Evolutionary conservation across 1,139 yeast genomes (phyloP).

Genomic region (Candida neerlandica): DNA sequence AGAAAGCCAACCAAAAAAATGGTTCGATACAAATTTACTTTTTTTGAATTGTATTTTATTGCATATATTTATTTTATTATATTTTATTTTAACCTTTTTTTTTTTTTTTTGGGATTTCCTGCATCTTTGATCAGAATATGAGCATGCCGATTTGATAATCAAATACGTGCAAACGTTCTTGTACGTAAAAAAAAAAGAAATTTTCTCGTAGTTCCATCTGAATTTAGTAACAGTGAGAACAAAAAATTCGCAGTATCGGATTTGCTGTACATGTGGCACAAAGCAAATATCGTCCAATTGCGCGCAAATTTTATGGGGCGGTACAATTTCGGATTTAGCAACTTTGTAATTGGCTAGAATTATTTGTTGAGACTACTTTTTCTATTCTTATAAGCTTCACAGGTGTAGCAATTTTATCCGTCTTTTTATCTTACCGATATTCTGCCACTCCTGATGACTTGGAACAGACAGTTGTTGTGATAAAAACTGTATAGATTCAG

Average conservation of each 20-base stretch:
- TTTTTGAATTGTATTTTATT: background rate
- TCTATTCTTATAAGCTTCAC: conserved; percentile 1
- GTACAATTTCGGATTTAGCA: background rate
- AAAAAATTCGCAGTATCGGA: background rate
- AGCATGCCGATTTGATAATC: conserved; percentile 1
- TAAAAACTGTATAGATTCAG: conserved; percentile 21
- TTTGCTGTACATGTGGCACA: background rate
- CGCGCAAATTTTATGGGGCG: background rate
- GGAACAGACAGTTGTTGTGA: conserved; percentile 14
- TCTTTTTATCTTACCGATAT: background rate
- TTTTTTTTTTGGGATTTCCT: conserved; percentile 4
- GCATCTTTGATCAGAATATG: background rate
- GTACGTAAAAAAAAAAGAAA: background rate
- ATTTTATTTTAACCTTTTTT: conserved; percentile 1
- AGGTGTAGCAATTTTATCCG: background rate
- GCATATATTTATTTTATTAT: background rate
- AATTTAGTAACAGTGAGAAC: background rate
- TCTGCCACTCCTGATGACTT: conserved; percentile 7
- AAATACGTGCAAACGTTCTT: background rate
- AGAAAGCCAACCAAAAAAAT: background rate
- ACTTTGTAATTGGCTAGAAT: background rate
- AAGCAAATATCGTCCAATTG: background rate
- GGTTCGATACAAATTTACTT: background rate
- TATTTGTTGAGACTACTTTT: conserved; percentile 8
- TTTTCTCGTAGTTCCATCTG: conserved; percentile 1